Base-by-base conservation (phyloP, 2,329 filamentous ascomycete species). In the Neophaeococcomyces aloes region DNA sequence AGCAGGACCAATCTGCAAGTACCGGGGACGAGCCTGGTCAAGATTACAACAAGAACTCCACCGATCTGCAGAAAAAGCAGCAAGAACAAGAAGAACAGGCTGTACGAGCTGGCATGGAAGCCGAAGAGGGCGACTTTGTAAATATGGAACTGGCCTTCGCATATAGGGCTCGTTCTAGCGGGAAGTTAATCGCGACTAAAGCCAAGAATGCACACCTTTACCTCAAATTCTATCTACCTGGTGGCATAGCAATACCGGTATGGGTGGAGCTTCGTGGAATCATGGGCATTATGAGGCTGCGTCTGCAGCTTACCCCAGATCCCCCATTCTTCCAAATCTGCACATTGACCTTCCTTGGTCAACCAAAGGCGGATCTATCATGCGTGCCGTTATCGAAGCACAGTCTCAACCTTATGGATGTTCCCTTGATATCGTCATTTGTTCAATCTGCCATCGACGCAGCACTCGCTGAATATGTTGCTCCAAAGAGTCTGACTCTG, bases 321-420 rank as follows among this genome's bases (percentile, higher is more conserved):
- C 82, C 83, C 0, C 83, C 83, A 0, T 86, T 87, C 63, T 79
- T 86, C 61, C 75, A 76, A n/a, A 67, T 86, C 3, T 83, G 79
- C 56, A 86, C 82, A 1, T 56, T 86, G 46, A 83, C 81, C 0
- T 82, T 86, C 49, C 72, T 86, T 8, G 83, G 83, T 2, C 82
- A 86, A 56, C 83, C 83, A 0, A 81, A 81, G 55, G 80, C 83
- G 8, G 75, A 79, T 46, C 64, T 86, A 4, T 79, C 79, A 7
- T 86, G 82, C 52, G 71, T 81, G 2, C 83, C 82, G 1, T 62
- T 87, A 7, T 79, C 78, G 36, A 81, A 78, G 57, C 76, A 76
- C 44, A 78, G 75, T 1, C 68, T 83, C 25, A 85, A 86, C 55
- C 70, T 86, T 36, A 85, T 86, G 75, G 78, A 86, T 52, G 67